Conservation (phyloP, 495 filamentous ascomycete genomes). For the Aspergillus cavernicola region DNA sequence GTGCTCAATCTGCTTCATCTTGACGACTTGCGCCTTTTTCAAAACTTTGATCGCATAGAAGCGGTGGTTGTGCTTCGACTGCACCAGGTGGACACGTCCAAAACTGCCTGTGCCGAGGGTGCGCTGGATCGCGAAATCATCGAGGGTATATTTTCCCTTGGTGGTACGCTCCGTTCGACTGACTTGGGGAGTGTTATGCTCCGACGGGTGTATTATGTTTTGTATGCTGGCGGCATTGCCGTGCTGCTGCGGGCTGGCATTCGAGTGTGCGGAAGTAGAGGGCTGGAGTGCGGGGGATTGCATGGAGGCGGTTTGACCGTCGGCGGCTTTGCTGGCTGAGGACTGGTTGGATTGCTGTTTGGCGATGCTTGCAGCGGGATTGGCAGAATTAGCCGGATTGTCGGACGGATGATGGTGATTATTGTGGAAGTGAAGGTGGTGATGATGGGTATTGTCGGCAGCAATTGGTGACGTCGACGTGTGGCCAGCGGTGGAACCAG, state of each 20-base stretch:
- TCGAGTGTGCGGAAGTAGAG: constrained; percentile 24
- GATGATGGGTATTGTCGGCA: constrained; percentile 23
- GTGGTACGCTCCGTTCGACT: constrained; percentile 58
- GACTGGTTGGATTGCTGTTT: constrained; percentile 18
- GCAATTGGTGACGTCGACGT: constrained; percentile 45
- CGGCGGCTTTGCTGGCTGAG: constrained; percentile 18
- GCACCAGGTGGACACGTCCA: constrained; percentile 91
- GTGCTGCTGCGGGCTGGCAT: constrained; percentile 21
- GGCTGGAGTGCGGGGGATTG: constrained; percentile 35
- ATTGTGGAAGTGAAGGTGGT: constrained; percentile 15
- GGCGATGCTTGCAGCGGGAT: not conserved
- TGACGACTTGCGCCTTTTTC: constrained; percentile 97
- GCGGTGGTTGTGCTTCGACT: constrained; percentile 93
- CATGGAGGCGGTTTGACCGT: constrained; percentile 37
- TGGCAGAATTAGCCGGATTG: constrained; percentile 8
- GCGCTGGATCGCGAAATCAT: constrained; percentile 81
- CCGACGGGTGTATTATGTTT: constrained; percentile 38
- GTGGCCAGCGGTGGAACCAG: constrained; percentile 54
- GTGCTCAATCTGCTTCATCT: constrained; percentile 99
- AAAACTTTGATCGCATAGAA: constrained; percentile 98
- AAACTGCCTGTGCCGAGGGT: constrained; percentile 97
- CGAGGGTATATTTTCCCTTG: constrained; percentile 95
- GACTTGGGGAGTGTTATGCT: constrained; percentile 23
- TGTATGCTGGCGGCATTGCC: constrained; percentile 45
- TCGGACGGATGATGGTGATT: constrained; percentile 20